Percentiles rank a stretch among this genome's conserved stretches.
Evolutionary conservation across 108 stramenopile genomes (phyloP).

Genomic region (Stephanodiscus triporus): DNA sequence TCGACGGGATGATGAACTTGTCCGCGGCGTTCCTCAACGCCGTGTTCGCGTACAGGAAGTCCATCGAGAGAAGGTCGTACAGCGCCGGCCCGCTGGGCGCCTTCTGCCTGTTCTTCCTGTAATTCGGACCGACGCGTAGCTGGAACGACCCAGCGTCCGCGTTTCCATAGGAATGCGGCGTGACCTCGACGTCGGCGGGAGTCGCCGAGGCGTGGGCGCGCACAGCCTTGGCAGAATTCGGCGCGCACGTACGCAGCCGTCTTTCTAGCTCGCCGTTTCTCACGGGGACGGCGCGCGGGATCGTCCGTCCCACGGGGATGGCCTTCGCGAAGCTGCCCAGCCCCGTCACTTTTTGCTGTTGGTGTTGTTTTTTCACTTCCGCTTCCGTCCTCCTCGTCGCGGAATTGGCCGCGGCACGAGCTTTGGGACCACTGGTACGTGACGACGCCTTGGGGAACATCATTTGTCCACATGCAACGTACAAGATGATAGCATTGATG

Average conservation of each 20-base stretch:
- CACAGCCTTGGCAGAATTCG: constrained; percentile 24
- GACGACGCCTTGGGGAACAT: not conserved
- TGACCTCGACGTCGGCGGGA: constrained; percentile 5
- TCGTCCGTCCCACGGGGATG: constrained; percentile 32
- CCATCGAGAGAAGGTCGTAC: constrained; percentile 50
- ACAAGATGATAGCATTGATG: constrained; percentile 44
- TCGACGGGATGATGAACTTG: constrained; percentile 42
- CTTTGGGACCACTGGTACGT: constrained; percentile 21
- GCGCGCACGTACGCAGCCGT: constrained; percentile 10
- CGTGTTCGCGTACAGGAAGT: constrained; percentile 40
- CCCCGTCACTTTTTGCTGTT: not conserved
- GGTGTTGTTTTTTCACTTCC: not conserved
- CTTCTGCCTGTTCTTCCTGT: constrained; percentile 53
- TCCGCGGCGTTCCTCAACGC: constrained; percentile 37
- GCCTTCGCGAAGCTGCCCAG: constrained; percentile 7
- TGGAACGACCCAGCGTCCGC: constrained; percentile 37
- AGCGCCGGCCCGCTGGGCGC: constrained; percentile 52
- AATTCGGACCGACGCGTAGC: constrained; percentile 52
- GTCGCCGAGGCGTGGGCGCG: constrained; percentile 22
- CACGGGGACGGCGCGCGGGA: constrained; percentile 31
- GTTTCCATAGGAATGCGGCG: constrained; percentile 40
- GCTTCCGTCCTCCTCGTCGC: constrained; percentile 1
- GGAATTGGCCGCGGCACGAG: constrained; percentile 33
- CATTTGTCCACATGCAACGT: constrained; percentile 11
- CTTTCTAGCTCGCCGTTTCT: constrained; percentile 24